A percentile compares a stretch with the other conserved stretches of the same genome.
Evolutionary conservation across 179 eudicot genomes (phyloP).

Genomic region (Vitellaria paradoxa): DNA sequence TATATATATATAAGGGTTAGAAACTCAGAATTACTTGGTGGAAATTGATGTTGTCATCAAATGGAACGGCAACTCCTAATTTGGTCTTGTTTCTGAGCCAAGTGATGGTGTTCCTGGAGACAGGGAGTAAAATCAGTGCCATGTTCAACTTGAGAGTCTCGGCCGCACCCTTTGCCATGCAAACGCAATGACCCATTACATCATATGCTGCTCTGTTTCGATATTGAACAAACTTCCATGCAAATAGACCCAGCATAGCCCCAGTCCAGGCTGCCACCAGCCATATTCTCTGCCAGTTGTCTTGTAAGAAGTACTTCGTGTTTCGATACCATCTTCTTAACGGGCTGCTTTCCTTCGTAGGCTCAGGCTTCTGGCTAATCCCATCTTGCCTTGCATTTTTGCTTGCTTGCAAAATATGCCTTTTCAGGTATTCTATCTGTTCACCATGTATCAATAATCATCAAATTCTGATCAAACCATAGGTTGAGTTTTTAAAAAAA

Average conservation of each 20-base stretch:
- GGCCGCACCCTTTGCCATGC: constrained; percentile 55
- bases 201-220: constrained; percentile 33
- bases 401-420: constrained; percentile 52
- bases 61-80: constrained; percentile 44
- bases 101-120: constrained; percentile 53
- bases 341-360: constrained; percentile 22
- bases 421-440: constrained; percentile 54
- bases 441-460: neutral
- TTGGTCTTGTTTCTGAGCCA: constrained; percentile 57
- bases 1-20: too few species aligned
- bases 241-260: constrained; percentile 37
- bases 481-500: too few species aligned
- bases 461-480: too few species aligned
- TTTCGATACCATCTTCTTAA: constrained; percentile 30
- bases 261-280: constrained; percentile 47
- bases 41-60: constrained; percentile 57
- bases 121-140: constrained; percentile 50
- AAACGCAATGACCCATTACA: constrained; percentile 51
- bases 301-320: constrained; percentile 33
- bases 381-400: constrained; percentile 44
- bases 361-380: constrained; percentile 46
- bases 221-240: constrained; percentile 40
- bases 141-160: constrained; percentile 56
- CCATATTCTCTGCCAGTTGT: constrained; percentile 56
- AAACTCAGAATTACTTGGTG: constrained; percentile 36